Conservation (phyloP, 106 monocot species). For the Agapanthus africanus region DNA sequence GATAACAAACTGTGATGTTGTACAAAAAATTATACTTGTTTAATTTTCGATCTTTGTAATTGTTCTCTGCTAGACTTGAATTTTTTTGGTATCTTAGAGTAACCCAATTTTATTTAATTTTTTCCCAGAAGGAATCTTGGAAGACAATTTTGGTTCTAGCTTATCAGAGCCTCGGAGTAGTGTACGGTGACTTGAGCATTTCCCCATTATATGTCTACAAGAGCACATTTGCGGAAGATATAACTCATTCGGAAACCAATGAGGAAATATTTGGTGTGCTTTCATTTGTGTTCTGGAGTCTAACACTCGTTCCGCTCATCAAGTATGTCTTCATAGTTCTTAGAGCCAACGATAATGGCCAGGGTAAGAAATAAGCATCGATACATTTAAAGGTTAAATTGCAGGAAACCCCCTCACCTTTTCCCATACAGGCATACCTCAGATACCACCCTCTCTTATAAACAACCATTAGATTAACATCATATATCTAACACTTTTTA, state of each 20-base stretch:
- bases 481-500: too few relatives aligned
- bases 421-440: conserved; percentile 59
- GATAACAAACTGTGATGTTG: background rate
- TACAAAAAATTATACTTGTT: background rate
- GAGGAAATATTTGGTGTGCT: conserved; percentile 63
- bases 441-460: conserved; percentile 57
- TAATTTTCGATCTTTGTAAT: background rate
- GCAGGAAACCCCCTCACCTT: too few relatives aligned
- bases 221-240: conserved; percentile 68
- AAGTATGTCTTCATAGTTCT: conserved; percentile 76
- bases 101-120: background rate
- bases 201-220: conserved; percentile 69
- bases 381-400: too few relatives aligned
- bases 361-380: too few relatives aligned
- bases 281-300: conserved; percentile 60
- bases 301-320: conserved; percentile 56
- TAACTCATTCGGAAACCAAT: conserved; percentile 53
- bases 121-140: conserved; percentile 52
- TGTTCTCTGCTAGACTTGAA: background rate
- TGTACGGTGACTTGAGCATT: conserved; percentile 63
- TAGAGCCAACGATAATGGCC: conserved; percentile 67
- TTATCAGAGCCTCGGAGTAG: conserved; percentile 64
- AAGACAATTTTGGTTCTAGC: conserved; percentile 45
- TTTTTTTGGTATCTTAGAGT: background rate
- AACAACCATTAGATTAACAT: too few relatives aligned